Base-by-base conservation (phyloP, 306 rosid species). In the Lathyrus oleraceus region DNA sequence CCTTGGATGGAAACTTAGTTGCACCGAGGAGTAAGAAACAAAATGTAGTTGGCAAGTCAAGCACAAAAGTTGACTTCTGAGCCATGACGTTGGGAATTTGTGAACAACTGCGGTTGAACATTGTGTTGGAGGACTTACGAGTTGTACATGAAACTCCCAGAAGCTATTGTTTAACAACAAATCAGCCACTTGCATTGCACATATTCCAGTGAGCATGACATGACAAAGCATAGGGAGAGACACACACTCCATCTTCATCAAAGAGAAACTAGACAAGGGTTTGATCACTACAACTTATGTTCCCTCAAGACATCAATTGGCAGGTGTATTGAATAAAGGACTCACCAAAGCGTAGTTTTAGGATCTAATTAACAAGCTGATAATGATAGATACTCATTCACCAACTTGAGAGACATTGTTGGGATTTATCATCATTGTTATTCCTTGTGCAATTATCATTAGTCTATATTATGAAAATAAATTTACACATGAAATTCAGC, bases 171-270 rank as follows among this genome's bases (percentile, higher is more conserved):
- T 25, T 9, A 5, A 61, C 65, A 60, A 32, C 47, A 61, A 16
- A 61, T 61, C 45, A 35, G 5, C 47, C 45, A 61, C 39, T 36
- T 25, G 8, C 27, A 10, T 35, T 36, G 10, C 28, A 35, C 45
- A 35, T 35, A 61, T 16, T 36, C 66, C 66, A 16, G 66, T 60
- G 16, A 60, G n/a, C 66, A 60, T 60, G 45, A 60, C 64, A 58
- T 28, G 61, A 58, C 21, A 58, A 58, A 58, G 42, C 42, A 27
- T 27, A 30, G 21, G 39, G 64, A 30, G 10, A 60, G 44, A 60
- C 45, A 9, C 2, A 9, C 7, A 36, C 48, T 61, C 36, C 45
- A 60, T 4, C 28, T 61, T 61, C 47, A 61, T 4, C 28, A 61
- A 32, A 35, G 65, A 35, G 45, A 60, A 60, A 36, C 27, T 61